Base-by-base conservation (phyloP, 1,139 yeast species). In the Lodderomyces margitis region DNA sequence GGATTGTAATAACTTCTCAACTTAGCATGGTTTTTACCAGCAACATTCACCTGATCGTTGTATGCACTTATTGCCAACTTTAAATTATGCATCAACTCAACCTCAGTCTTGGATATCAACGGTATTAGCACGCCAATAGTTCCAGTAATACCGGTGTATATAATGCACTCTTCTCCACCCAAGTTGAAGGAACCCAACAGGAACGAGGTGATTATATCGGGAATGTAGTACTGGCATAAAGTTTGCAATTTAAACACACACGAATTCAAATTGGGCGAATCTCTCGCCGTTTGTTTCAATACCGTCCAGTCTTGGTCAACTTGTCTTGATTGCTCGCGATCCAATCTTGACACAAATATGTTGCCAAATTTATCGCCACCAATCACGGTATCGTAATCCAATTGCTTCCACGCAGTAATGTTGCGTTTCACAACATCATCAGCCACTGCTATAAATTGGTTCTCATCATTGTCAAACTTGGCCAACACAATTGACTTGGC, bases 291-390 rank as follows among this genome's bases (percentile, higher is more conserved):
- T 42, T 66, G 71, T 36, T 68, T 62, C 9, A 60, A 38, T n/a
- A 79, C 70, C 35, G 71, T 68, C 56, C 70, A 66, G 43, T 79
- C 83, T 36, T 70, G 75, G 45, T 77, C 83, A 14, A 80, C 62
- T 37, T 68, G 61, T 36, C 63, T 59, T 0, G 80, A 70, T 0
- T 69, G 62, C 2, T 66, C 61, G 16, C 62, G 62, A 0, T 85
- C 78, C 36, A 83, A 61, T 48, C 96, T 66, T 31, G 87, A 62
- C 1, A 87, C 75, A 61, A 83, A 81, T 0, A 91, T 42, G 53
- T 84, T 87, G 1, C 98, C 97, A 63, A 85, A 89, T 54, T 82
- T 83, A 57, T 92, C 98, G n/a, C 96, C 96, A 1, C 86, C 88
- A 31, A 86, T 66, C 0, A 86, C 75, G 0, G 97, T 88, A 45